Evolutionary conservation across 1,284 basidiomycete genomes (phyloP).

Genomic region (Ceratobasidium sp.): DNA sequence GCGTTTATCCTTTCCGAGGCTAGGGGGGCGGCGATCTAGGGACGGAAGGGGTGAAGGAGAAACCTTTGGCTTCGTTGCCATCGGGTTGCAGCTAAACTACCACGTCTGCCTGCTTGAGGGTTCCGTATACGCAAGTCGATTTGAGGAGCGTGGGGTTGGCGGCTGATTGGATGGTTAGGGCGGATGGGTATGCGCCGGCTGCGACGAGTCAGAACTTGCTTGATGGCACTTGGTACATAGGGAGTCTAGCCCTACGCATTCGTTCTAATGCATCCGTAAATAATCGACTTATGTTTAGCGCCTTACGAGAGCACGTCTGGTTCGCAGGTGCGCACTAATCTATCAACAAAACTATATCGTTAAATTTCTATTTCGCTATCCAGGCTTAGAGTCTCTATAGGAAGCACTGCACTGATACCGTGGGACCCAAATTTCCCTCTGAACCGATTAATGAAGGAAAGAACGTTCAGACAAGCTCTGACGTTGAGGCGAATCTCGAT

Average conservation of each 20-base stretch:
- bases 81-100: slow-evolving; percentile 64
- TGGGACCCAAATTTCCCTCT: slow-evolving; percentile 51
- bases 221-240: slow-evolving; percentile 71
- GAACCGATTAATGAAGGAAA: slow-evolving; percentile 50
- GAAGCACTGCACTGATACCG: slow-evolving; percentile 52
- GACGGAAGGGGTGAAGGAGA: too few species aligned
- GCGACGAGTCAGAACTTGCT: slow-evolving; percentile 65
- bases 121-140: slow-evolving; percentile 65
- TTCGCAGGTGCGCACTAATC: too few species aligned
- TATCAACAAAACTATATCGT: too few species aligned
- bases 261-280: too few species aligned
- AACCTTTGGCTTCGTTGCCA: too few species aligned
- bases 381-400: slow-evolving; percentile 49
- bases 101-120: slow-evolving; percentile 70
- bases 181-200: slow-evolving; percentile 64
- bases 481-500: slow-evolving; percentile 54
- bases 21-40: too few species aligned
- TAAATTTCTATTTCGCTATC: too few species aligned
- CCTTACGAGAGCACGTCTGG: too few species aligned
- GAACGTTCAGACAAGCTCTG: background rate
- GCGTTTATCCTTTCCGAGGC: too few species aligned
- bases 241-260: slow-evolving; percentile 55
- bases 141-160: too few species aligned
- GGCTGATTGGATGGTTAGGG: too few species aligned
- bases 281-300: too few species aligned